Conservation (phyloP, 1,139 yeast genomes). For the Yamadazyma atmosphaerica region DNA sequence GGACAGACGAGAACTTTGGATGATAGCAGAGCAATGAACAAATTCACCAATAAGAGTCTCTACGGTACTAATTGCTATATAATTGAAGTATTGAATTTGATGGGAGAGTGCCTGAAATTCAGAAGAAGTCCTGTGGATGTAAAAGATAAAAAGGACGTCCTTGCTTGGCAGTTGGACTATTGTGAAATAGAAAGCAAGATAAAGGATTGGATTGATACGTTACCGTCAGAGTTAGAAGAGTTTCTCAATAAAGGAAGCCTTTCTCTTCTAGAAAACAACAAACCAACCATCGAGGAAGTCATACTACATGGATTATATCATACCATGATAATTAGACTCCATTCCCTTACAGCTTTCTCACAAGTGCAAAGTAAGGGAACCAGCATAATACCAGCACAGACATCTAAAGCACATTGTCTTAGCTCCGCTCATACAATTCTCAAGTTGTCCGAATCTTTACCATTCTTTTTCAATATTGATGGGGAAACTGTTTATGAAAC, state of each 20-base stretch:
- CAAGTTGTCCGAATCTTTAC: constrained; percentile 10
- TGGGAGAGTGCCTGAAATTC: constrained; percentile 15
- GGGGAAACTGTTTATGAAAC: constrained; percentile 11
- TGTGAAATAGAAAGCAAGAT: constrained; percentile 16
- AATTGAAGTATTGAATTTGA: constrained; percentile 15
- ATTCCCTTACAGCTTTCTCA: constrained; percentile 19
- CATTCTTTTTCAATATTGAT: constrained; percentile 8
- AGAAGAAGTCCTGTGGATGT: constrained; percentile 15
- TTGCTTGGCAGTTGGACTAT: constrained; percentile 18
- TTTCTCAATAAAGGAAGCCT: constrained; percentile 11
- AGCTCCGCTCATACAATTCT: constrained; percentile 13
- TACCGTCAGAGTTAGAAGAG: constrained; percentile 8
- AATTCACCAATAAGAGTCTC: constrained; percentile 6
- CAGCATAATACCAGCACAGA: constrained; percentile 14
- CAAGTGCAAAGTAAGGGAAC: constrained; percentile 15
- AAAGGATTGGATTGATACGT: constrained; percentile 11
- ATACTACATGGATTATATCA: constrained; percentile 16
- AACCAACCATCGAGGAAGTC: constrained; percentile 10
- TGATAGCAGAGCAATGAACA: constrained; percentile 3
- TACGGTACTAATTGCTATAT: constrained; percentile 15
- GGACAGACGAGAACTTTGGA: constrained; percentile 12
- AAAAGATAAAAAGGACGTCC: constrained; percentile 15
- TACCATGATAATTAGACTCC: constrained; percentile 17
- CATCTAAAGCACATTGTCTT: constrained; percentile 15
- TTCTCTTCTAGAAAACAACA: constrained; percentile 1